These are phyloP conservation scores for Rhododendron ovatum DNA, from an alignment of 148 eudicot genomes.

Conservation along the genomic window DNA sequence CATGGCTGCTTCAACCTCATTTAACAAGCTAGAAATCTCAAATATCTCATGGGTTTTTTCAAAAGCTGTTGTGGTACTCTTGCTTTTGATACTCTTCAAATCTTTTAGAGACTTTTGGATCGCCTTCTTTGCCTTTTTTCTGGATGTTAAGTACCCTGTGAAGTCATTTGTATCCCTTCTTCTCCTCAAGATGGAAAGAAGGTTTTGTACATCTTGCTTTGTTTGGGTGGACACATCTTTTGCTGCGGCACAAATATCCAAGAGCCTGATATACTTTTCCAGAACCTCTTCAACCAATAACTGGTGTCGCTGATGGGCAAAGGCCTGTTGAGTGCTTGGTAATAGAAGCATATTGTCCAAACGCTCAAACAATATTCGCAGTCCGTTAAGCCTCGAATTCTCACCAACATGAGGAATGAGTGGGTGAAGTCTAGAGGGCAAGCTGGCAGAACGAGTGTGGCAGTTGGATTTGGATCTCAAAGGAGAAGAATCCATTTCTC, in stretches of 20 bases:
- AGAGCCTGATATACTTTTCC: constrained; percentile 38
- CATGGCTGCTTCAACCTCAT: constrained; percentile 19
- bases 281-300: constrained; percentile 11
- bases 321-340: constrained; percentile 13
- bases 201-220: constrained; percentile 29
- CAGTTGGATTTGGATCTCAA: neutral
- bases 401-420: constrained; percentile 13
- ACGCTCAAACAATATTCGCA: neutral
- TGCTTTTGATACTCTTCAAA: constrained; percentile 16
- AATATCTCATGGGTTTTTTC: constrained; percentile 1
- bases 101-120: constrained; percentile 34
- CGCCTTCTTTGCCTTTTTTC: constrained; percentile 28
- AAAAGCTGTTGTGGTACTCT: neutral
- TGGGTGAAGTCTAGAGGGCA: constrained; percentile 19
- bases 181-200: constrained; percentile 39
- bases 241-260: constrained; percentile 40
- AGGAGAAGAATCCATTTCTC: constrained; percentile 1
- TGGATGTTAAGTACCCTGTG: constrained; percentile 19
- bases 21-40: constrained; percentile 1
- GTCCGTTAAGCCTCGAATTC: neutral
- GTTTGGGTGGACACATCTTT: constrained; percentile 30
- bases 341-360: constrained; percentile 20
- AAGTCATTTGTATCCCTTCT: constrained; percentile 25
- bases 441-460: constrained; percentile 23
- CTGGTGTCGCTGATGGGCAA: neutral